A percentile compares a stretch with the other conserved stretches of the same genome.
phyloP scores from a whole-genome alignment of 495 filamentous ascomycete species.

The Neurospora pannonica region DNA sequence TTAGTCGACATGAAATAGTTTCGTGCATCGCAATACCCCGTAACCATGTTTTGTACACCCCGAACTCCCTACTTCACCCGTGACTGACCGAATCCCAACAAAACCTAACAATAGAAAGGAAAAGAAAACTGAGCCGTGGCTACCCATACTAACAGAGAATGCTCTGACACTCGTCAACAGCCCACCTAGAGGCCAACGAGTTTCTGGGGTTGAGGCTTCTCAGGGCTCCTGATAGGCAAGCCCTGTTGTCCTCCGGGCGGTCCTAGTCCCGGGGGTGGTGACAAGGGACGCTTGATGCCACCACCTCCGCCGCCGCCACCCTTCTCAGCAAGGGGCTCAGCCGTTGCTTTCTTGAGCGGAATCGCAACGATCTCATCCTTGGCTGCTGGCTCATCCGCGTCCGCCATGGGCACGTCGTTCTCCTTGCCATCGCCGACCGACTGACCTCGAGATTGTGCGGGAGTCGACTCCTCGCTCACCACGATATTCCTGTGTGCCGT shows the following conservation, averaged over 20 bases:
- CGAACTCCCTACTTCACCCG: background rate
- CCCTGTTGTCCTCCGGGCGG: background rate
- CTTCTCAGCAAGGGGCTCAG: background rate
- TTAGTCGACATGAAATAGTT: background rate
- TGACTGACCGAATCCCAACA: background rate
- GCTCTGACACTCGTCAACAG: background rate
- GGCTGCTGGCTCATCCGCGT: slow-evolving; percentile 13
- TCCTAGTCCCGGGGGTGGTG: background rate
- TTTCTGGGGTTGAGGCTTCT: background rate
- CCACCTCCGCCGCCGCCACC: background rate
- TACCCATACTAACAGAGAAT: background rate
- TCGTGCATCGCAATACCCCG: background rate
- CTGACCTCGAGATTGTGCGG: background rate
- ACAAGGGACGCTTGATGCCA: background rate
- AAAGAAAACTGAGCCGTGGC: background rate
- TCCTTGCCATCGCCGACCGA: slow-evolving; percentile 4
- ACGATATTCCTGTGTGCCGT: slow-evolving; percentile 19
- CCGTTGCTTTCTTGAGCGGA: background rate
- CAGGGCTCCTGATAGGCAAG: background rate
- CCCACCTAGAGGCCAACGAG: background rate
- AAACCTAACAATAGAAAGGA: background rate
- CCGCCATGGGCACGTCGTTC: slow-evolving; percentile 2
- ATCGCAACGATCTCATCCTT: slow-evolving; percentile 24
- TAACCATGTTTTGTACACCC: background rate
- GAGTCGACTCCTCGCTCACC: slow-evolving; percentile 20